Base-by-base conservation (phyloP, 2,329 filamentous ascomycete species). In the Talaromyces sp. region DNA sequence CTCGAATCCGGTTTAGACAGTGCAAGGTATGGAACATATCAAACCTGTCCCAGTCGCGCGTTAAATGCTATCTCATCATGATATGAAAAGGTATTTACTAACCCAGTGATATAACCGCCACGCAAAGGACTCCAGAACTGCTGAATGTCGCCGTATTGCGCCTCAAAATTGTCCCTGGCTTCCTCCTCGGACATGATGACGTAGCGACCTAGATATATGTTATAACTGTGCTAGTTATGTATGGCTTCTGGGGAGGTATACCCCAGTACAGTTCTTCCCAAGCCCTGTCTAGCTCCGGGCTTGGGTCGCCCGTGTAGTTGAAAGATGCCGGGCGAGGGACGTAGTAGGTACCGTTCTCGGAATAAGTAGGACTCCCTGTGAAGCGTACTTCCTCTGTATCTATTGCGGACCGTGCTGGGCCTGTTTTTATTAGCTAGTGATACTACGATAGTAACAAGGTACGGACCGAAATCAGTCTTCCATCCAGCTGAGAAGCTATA, bases 21-120 rank as follows among this genome's bases (percentile, higher is more conserved):
- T 53, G 51, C 6, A 53, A 17, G 13, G 51, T 53, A 28, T 53
- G 51, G 19, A 53, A 53, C 35, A 53, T 40, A 40, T 53, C 51
- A 9, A 53, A 53, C 2, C 36, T 41, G 36, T 11, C 15, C 22
- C 35, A 28, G 13, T 52, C 28, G 9, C 19, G 48, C 35, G n/a
- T n/a, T n/a, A n/a, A n/a, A n/a, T n/a, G n/a, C n/a, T n/a, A n/a
- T n/a, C n/a, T n/a, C n/a, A n/a, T n/a, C n/a, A n/a, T 37, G 35
- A 21, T 13, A 19, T 10, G 21, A 9, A 36, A 21, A 15, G 3
- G 19, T 17, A 51, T 11, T 17, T 10, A 41, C 51, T 41, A 6
- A 40, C 51, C 51, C 51, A n/a, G 11, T 40, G 8, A 53, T 40
- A 31, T 53, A 53, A 9, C 51, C 51, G 1, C 51, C 51, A 5